Percentiles rank a stretch among this genome's conserved stretches.
Evolutionary conservation across 352 stramenopile genomes (phyloP).

Genomic region (Aphanomyces astaci): DNA sequence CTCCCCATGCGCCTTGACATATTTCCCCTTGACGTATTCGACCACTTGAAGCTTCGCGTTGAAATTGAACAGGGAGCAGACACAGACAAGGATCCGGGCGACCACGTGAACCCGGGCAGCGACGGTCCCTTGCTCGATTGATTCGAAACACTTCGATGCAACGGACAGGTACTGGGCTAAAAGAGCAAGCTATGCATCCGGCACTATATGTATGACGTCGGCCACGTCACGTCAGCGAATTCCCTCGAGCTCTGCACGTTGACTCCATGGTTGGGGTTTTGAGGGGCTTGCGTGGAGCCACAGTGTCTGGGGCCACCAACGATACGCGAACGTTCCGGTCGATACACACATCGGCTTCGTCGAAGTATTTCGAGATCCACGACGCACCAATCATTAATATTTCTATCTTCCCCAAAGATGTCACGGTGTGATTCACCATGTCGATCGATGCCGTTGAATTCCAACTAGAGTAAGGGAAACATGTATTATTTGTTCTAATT

Average conservation of each 20-base stretch:
- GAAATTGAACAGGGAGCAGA: constrained; percentile 1
- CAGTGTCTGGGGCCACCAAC: too few species aligned
- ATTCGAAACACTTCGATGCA: background rate
- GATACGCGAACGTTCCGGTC: constrained; percentile 2
- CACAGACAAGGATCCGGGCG: background rate
- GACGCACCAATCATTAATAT: background rate
- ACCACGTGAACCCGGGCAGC: background rate
- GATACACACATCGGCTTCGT: background rate
- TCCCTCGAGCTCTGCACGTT: background rate
- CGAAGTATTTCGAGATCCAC: background rate
- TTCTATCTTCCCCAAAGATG: background rate
- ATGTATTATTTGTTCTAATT: too few species aligned
- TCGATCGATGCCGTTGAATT: background rate
- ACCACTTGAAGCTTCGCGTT: background rate
- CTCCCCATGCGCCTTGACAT: constrained; percentile 28
- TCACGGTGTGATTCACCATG: background rate
- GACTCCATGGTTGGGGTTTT: background rate
- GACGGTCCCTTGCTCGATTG: background rate
- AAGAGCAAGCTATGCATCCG: background rate
- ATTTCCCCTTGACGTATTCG: constrained; percentile 22
- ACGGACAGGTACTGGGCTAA: background rate
- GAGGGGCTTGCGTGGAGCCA: background rate
- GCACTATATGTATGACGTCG: background rate
- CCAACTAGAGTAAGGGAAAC: too few species aligned
- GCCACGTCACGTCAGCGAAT: background rate